Evolutionary conservation across 805 yeast species (phyloP).

Genomic region (Dipodascus geniculatus): DNA sequence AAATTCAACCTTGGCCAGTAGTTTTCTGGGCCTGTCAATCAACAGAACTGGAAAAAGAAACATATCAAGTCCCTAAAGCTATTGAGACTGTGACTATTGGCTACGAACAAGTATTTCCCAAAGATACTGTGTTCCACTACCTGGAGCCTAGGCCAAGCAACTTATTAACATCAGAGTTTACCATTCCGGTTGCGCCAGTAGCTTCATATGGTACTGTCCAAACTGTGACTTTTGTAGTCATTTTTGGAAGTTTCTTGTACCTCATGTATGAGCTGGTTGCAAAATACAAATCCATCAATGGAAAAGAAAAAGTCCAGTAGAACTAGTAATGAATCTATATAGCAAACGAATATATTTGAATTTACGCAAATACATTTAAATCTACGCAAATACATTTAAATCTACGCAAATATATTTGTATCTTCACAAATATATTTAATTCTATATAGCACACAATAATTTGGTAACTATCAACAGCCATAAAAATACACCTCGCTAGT

Average conservation of each 20-base stretch:
- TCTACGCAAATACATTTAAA: no score
- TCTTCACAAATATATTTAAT: no score
- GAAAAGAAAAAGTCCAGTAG: neutral
- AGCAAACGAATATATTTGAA: no score
- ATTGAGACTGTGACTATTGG: conserved; percentile 32
- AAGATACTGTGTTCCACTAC: conserved; percentile 33
- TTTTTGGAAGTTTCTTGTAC: conserved; percentile 27
- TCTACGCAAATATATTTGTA: no score
- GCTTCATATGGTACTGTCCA: conserved; percentile 25
- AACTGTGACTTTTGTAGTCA: conserved; percentile 25
- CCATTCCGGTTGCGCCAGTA: conserved; percentile 34
- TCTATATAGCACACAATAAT: no score
- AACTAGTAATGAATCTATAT: no score
- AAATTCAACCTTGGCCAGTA: conserved; percentile 28
- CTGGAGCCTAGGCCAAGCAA: conserved; percentile 15
- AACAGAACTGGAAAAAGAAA: conserved; percentile 15
- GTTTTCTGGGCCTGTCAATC: conserved; percentile 43
- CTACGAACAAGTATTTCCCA: conserved; percentile 36
- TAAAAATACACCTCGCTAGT: no score
- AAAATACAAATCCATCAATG: neutral
- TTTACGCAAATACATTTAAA: no score
- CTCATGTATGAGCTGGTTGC: conserved; percentile 17
- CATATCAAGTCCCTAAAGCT: conserved; percentile 10
- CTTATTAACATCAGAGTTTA: conserved; percentile 19
- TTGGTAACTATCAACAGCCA: no score